Base-by-base conservation (phyloP, 2,329 filamentous ascomycete species). In the Stemphylium beticola region DNA sequence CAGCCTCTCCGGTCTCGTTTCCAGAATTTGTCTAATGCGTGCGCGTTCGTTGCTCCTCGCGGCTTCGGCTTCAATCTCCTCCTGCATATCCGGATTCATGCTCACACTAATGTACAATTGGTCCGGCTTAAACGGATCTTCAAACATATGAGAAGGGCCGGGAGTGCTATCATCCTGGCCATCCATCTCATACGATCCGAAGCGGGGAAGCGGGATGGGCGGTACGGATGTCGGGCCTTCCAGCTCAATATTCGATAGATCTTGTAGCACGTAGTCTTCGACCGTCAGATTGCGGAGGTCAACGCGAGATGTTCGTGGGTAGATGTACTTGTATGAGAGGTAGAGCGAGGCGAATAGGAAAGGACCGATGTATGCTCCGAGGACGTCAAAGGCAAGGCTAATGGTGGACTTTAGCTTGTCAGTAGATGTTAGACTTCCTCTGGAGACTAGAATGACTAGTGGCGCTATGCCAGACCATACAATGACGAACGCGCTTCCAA, bases 391-490 rank as follows among this genome's bases (percentile, higher is more conserved):
- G 9, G 61, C 57, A 0, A 70, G 61, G 36, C 58, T 62, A 15
- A 50, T 42, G 4, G 42, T 58, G 17, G 46, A 47, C 26, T 65
- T 60, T 12, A 61, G 52, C 44, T 56, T 37, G 12, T 12, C 26
- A 1, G 52, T 56, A 3, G 56, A 60, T 1, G 47, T 58, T 11
- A 65, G 53, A 1, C 39, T 45, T 1, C 54, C 36, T 42, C 61
- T 62, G 6, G 58, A 54, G 20, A 49, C 44, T 7, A 74, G 53
- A 18, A 68, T 65, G 49, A 65, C 65, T 6, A 72, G 42, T 10
- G 67, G 60, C 1, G 65, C 60, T 48, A 69, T 63, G 4, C 69
- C 68, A 10, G 60, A 64, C 60, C 69, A 68, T 7, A 72, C 8
- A 4, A 70, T 44, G 4, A 74, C 57, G 12, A 66, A 58, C 0